Evolutionary conservation across 352 stramenopile genomes (phyloP), one percentile per base, ranked within the genome.

Genomic region (Phytophthora crassamura): DNA sequence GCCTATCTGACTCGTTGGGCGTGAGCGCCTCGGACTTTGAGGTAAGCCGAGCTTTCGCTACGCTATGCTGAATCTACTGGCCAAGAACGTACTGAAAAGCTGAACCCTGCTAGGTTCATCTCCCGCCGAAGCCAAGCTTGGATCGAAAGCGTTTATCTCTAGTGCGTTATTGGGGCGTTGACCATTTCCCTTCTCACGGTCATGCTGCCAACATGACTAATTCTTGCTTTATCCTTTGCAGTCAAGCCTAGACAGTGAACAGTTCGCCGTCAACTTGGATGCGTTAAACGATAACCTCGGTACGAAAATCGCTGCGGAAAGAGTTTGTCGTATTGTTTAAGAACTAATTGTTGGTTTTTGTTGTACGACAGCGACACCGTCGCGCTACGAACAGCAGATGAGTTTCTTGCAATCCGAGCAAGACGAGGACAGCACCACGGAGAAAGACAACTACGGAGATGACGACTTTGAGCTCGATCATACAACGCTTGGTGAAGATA

Each of bases 21-120:
- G 78, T 95, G 58, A 75, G 80, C 34, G 92, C 84, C 2, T 81
- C 84, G 14, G 87, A 95, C 65, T 95, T 94, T 68, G 82, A 91
- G 70, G 87, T 94, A 54, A 8, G 36, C 16, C 25, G 7, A 25
- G 8, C 32, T 52, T 7, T 40, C 28, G 28, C 28, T 32, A 32
- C 28, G 28, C 28, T 32, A 8, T 32, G 28, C 28, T 32, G 28
- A 9, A 32, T 32, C 0, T 32, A 32, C 28, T 32, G 28, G 0
- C 28, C 28, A 32, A 32, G 6, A 32, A 32, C 28, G 28, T 32
- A 32, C 28, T 32, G 8, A 32, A 32, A 32, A 32, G 6, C 28
- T 32, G 8, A 32, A n/a, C n/a, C 9, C 5, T 64, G 41, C 8
- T n/a, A 72, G 86, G 84, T 94, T 28, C 79, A 74, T 7, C 56